phyloP scores from a whole-genome alignment of 75 land plant genomes.

The Sequoia sempervirens region DNA sequence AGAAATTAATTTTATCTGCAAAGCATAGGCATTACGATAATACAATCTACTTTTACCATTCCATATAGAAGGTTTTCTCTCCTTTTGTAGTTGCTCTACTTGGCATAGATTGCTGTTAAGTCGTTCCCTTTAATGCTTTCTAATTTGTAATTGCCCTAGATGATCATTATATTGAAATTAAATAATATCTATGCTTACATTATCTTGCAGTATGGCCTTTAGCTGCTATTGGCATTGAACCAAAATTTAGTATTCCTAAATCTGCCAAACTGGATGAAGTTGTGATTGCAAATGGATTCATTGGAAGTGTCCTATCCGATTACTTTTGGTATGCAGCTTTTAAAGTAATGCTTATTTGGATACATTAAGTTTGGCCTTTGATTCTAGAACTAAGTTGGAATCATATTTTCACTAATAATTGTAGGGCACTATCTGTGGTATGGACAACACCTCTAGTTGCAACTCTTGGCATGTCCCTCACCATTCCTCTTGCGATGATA shows the following conservation, averaged over 20 bases:
- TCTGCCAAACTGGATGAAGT: conserved; percentile 46
- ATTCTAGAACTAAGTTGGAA: background rate
- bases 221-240: conserved; percentile 31
- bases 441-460: conserved; percentile 54
- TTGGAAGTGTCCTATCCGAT: conserved; percentile 51
- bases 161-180: background rate
- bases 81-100: background rate
- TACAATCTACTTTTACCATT: background rate
- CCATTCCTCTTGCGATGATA: conserved; percentile 45
- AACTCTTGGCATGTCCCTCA: conserved; percentile 45
- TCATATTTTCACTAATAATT: background rate
- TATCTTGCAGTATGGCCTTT: conserved; percentile 35
- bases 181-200: background rate
- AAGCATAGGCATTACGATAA: background rate
- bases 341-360: background rate
- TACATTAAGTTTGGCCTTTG: background rate
- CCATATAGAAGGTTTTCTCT: background rate
- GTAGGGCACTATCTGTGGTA: conserved; percentile 47
- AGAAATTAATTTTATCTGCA: background rate
- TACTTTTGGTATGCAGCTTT: conserved; percentile 34
- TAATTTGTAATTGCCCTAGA: background rate
- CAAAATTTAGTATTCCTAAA: conserved; percentile 33
- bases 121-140: background rate
- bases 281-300: conserved; percentile 39
- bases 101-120: background rate